Percentiles rank a stretch among this genome's conserved stretches.
phyloP scores from a whole-genome alignment of 1,139 yeast species.

The Meyerozyma sp. region DNA sequence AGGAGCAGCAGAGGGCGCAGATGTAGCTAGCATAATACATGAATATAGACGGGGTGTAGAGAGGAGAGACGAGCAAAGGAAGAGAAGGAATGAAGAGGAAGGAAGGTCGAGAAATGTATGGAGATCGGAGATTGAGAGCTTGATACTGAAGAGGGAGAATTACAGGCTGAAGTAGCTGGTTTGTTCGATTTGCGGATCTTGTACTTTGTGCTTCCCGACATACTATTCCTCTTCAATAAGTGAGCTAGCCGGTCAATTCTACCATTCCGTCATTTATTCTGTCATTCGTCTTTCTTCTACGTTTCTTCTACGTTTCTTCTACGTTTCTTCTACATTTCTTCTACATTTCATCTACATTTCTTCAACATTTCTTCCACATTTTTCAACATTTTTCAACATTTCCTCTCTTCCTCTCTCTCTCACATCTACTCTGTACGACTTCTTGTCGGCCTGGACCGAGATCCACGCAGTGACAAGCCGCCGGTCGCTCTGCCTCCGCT shows the following conservation, averaged over 20 bases:
- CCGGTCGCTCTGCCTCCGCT: slow-evolving; percentile 52
- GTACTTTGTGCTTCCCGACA: too few relatives aligned
- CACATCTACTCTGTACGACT: not conserved
- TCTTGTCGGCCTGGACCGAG: not conserved
- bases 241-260: too few relatives aligned
- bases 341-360: not conserved
- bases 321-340: not conserved
- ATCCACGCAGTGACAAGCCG: not conserved
- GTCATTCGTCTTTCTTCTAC: not conserved
- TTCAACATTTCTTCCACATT: not conserved
- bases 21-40: not conserved
- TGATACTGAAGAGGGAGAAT: too few relatives aligned
- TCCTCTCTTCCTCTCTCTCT: not conserved
- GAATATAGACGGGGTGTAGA: not conserved
- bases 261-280: not conserved
- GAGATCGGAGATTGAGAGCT: too few relatives aligned
- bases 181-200: too few relatives aligned
- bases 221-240: too few relatives aligned
- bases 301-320: not conserved
- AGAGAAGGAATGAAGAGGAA: not conserved
- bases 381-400: not conserved
- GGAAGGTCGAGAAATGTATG: too few relatives aligned
- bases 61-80: not conserved
- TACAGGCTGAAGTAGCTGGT: too few relatives aligned
- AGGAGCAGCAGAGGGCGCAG: slow-evolving; percentile 25